Conservation (phyloP, 108 stramenopile genomes). For the Nitzschia putrida region DNA sequence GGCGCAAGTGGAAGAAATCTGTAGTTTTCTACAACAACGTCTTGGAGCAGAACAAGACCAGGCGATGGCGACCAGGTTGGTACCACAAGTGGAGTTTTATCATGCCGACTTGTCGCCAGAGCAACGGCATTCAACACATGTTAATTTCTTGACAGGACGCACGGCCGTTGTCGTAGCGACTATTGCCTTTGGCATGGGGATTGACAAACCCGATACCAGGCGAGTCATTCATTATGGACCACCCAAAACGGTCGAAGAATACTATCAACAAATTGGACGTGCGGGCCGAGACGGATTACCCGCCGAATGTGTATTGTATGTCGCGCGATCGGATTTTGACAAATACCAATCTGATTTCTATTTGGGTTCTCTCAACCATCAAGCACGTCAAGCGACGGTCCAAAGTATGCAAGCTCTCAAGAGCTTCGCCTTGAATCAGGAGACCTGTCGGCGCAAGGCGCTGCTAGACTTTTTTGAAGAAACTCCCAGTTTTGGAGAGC, state of each 20-base stretch:
- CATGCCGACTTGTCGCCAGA: slow-evolving; percentile 82
- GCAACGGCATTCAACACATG: slow-evolving; percentile 62
- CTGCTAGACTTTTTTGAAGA: slow-evolving; percentile 79
- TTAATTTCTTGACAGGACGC: slow-evolving; percentile 77
- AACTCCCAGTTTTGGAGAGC: slow-evolving; percentile 62
- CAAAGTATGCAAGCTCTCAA: slow-evolving; percentile 58
- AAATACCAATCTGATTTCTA: slow-evolving; percentile 78
- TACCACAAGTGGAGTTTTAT: slow-evolving; percentile 43
- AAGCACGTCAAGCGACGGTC: slow-evolving; percentile 43
- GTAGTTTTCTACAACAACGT: slow-evolving; percentile 34
- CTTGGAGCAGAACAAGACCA: background rate
- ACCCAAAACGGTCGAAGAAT: slow-evolving; percentile 92
- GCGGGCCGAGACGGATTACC: slow-evolving; percentile 92
- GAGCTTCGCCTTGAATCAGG: slow-evolving; percentile 51
- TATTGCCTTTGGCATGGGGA: slow-evolving; percentile 98
- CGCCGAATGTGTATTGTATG: slow-evolving; percentile 73
- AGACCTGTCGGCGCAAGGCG: slow-evolving; percentile 63
- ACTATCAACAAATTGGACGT: slow-evolving; percentile 92
- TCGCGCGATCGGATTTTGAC: slow-evolving; percentile 62
- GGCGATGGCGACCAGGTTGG: background rate
- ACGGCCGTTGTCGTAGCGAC: slow-evolving; percentile 90
- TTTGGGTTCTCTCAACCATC: slow-evolving; percentile 32
- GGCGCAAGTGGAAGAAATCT: slow-evolving; percentile 50
- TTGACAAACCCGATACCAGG: slow-evolving; percentile 79
- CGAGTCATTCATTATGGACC: slow-evolving; percentile 88